Conservation (phyloP, 2,329 filamentous ascomycete genomes). For the Neopestalotiopsis clavispora region DNA sequence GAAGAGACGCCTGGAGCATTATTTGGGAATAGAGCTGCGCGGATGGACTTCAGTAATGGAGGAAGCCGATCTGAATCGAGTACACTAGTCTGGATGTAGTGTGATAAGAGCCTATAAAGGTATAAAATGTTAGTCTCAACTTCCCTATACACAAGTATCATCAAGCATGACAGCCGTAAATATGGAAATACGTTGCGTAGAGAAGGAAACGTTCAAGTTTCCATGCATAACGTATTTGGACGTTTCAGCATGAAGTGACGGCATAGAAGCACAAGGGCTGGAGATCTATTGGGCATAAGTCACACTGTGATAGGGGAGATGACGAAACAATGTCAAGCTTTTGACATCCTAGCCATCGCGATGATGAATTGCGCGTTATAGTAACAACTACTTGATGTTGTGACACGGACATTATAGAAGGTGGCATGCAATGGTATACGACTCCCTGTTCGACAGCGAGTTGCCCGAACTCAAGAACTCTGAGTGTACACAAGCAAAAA, state of each 20-base stretch:
- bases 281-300: background rate
- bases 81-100: constrained; percentile 59
- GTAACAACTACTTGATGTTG: background rate
- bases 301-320: background rate
- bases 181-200: background rate
- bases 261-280: background rate
- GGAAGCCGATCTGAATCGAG: constrained; percentile 70
- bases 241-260: background rate
- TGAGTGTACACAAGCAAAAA: background rate
- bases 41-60: constrained; percentile 70
- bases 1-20: constrained; percentile 73
- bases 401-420: background rate
- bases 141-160: background rate
- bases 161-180: constrained; percentile 27
- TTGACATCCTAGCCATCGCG: background rate
- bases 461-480: background rate
- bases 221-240: background rate
- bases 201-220: constrained; percentile 24
- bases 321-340: background rate
- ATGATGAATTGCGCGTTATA: background rate
- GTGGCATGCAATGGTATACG: background rate
- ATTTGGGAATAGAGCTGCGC: constrained; percentile 84
- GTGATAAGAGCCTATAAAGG: constrained; percentile 60
- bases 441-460: background rate
- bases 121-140: constrained; percentile 4